Percentiles rank a stretch among this genome's conserved stretches.
Conservation (phyloP, 2,329 filamentous ascomycete genomes). For the Alternaria hordeiaustralica region DNA sequence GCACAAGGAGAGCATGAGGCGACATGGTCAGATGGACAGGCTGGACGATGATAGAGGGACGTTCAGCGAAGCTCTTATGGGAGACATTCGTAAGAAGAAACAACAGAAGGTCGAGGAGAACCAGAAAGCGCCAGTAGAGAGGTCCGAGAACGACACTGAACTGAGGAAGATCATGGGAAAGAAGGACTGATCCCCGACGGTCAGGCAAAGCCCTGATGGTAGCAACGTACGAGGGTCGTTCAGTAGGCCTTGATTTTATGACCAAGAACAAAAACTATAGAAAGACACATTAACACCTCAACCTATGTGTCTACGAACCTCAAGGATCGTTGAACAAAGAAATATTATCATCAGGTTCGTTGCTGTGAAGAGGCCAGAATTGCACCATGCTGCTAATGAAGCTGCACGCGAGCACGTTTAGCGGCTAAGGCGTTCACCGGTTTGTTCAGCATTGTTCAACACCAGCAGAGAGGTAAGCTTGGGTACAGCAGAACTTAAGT, state of each 20-base stretch:
- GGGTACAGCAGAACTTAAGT: not conserved
- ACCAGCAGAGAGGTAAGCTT: not conserved
- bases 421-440: not conserved
- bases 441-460: not conserved
- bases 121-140: constrained; percentile 35
- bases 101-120: constrained; percentile 31
- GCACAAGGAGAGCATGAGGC: constrained; percentile 61
- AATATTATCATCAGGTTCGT: not conserved
- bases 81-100: constrained; percentile 42
- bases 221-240: not conserved
- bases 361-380: not conserved
- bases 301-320: not conserved
- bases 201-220: not conserved
- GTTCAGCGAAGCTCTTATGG: constrained; percentile 43
- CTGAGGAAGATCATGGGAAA: constrained; percentile 49
- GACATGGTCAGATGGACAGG: constrained; percentile 59
- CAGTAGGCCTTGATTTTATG: not conserved
- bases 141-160: constrained; percentile 47
- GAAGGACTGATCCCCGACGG: constrained; percentile 23
- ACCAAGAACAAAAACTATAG: not conserved
- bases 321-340: not conserved
- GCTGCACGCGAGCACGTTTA: not conserved
- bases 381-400: not conserved
- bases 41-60: constrained; percentile 47
- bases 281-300: not conserved